These are phyloP conservation scores for Chlorella ohadii DNA, from an alignment of 139 green algal species.

Conservation along the genomic window DNA sequence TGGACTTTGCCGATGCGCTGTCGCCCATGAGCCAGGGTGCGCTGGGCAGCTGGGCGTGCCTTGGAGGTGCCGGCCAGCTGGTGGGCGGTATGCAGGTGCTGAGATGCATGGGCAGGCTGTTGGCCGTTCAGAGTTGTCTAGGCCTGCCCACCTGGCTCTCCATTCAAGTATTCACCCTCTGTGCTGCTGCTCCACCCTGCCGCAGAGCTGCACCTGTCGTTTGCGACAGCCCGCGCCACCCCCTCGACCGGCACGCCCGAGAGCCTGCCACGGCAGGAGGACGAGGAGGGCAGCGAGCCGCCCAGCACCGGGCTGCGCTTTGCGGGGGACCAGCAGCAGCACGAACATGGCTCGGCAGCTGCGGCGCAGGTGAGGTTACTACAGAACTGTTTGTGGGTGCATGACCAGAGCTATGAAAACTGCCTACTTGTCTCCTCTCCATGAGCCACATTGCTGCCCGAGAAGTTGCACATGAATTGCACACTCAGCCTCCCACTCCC, in stretches of 20 bases:
- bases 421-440: too few species aligned
- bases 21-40: constrained; percentile 16
- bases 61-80: too few species aligned
- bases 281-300: neutral
- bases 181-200: neutral
- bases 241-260: constrained; percentile 17
- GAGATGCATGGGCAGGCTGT: neutral
- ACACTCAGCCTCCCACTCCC: neutral
- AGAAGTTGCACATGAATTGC: too few species aligned
- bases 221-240: neutral
- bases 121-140: neutral
- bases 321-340: neutral
- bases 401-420: too few species aligned
- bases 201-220: neutral
- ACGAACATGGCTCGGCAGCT: neutral
- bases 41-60: too few species aligned
- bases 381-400: too few species aligned
- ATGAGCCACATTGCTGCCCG: too few species aligned
- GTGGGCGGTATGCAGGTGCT: too few species aligned
- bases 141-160: neutral
- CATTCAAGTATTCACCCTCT: neutral
- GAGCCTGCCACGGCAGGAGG: neutral
- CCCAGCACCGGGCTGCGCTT: neutral
- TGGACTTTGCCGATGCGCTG: constrained; percentile 48
- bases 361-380: neutral